Evolutionary conservation across 345 rosid genomes (phyloP).

Genomic region (Excoecaria agallocha): DNA sequence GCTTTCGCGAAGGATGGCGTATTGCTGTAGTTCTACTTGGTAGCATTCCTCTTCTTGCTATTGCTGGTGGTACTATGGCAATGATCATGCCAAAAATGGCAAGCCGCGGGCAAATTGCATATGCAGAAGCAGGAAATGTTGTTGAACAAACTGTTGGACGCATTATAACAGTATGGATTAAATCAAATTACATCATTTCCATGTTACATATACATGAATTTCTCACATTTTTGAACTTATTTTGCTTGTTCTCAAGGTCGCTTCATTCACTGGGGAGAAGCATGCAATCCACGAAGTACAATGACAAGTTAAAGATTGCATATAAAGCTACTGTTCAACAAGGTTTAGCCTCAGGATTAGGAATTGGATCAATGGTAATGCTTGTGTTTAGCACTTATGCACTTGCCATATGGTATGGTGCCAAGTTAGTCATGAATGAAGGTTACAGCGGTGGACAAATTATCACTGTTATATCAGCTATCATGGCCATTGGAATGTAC

Average conservation of each 20-base stretch:
- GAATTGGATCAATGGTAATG: slow-evolving; percentile 49
- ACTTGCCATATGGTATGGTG: slow-evolving; percentile 74
- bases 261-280: slow-evolving; percentile 88
- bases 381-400: slow-evolving; percentile 53
- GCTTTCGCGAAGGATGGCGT: slow-evolving; percentile 64
- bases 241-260: slow-evolving; percentile 45
- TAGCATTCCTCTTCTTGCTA: slow-evolving; percentile 59
- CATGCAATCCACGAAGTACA: slow-evolving; percentile 57
- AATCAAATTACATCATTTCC: not conserved
- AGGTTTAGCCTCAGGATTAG: slow-evolving; percentile 69
- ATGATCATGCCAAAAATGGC: slow-evolving; percentile 61
- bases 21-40: slow-evolving; percentile 50
- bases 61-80: slow-evolving; percentile 59
- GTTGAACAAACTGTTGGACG: slow-evolving; percentile 85
- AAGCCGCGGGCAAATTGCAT: slow-evolving; percentile 72
- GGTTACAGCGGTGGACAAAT: slow-evolving; percentile 80
- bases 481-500: slow-evolving; percentile 54
- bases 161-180: slow-evolving; percentile 66
- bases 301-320: slow-evolving; percentile 53
- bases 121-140: slow-evolving; percentile 78
- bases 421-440: slow-evolving; percentile 51
- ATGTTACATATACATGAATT: not conserved
- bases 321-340: slow-evolving; percentile 54
- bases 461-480: slow-evolving; percentile 57
- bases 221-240: not conserved